These are phyloP conservation scores for Kwoniella europaea DNA, from an alignment of 768 basidiomycete genomes.

Conservation along the genomic window DNA sequence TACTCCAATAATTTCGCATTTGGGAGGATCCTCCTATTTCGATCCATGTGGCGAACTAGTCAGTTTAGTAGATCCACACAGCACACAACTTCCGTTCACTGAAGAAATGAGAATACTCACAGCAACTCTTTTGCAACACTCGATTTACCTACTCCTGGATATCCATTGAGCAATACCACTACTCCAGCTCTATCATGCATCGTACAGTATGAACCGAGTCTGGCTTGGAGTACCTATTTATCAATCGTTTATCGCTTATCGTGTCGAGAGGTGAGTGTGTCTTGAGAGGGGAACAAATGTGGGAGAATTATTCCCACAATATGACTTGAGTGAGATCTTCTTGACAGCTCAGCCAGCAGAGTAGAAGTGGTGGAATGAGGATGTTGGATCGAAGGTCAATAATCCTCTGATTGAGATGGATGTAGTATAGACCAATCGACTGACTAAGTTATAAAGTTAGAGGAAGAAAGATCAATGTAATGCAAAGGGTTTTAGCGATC, in stretches of 20 bases:
- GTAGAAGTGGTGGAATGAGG: no score
- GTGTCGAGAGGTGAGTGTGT: no score
- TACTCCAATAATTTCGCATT: constrained; percentile 18
- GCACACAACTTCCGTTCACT: no score
- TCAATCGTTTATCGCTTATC: no score
- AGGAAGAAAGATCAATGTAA: neutral
- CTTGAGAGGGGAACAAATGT: no score
- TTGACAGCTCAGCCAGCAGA: no score
- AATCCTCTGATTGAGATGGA: no score
- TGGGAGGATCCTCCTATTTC: constrained; percentile 5
- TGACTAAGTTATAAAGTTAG: neutral
- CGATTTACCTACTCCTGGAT: constrained; percentile 29
- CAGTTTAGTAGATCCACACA: neutral
- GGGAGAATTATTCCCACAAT: no score
- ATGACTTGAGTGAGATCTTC: no score
- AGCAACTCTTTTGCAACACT: constrained; percentile 22
- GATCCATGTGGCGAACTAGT: neutral
- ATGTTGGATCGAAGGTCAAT: no score
- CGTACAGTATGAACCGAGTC: neutral
- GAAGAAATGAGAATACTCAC: constrained; percentile 61
- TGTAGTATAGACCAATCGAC: no score
- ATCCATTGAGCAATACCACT: constrained; percentile 30
- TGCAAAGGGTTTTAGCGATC: neutral
- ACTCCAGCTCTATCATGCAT: constrained; percentile 2
- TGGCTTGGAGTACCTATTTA: no score